Evolutionary conservation across 805 yeast genomes (phyloP).

Genomic region (Hemisphaericaspora nanyangensis): DNA sequence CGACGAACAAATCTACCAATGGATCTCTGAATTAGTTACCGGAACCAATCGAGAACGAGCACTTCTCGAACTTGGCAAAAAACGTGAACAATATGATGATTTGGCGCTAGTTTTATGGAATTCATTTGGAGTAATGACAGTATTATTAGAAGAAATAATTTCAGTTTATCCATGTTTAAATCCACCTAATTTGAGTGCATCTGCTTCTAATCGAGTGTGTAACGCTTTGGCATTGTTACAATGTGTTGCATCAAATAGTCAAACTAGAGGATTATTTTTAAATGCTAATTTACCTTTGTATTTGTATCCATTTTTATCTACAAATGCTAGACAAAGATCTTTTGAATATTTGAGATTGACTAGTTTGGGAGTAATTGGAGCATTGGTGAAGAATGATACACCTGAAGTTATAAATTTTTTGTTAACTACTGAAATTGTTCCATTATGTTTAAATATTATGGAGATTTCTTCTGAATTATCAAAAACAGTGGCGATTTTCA

Average conservation of each 20-base stretch:
- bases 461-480: constrained; percentile 91
- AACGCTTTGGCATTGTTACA: constrained; percentile 92
- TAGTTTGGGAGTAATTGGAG: constrained; percentile 94
- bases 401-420: constrained; percentile 91
- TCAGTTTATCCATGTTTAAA: constrained; percentile 85
- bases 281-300: constrained; percentile 91
- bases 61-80: constrained; percentile 84
- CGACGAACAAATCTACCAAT: constrained; percentile 80
- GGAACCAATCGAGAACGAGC: constrained; percentile 95
- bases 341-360: constrained; percentile 93
- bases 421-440: constrained; percentile 94
- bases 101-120: constrained; percentile 92
- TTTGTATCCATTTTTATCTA: constrained; percentile 88
- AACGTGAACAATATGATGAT: constrained; percentile 92
- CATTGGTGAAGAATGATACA: constrained; percentile 91
- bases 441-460: constrained; percentile 90
- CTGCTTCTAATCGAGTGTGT: constrained; percentile 90
- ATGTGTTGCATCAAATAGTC: constrained; percentile 94
- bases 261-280: constrained; percentile 79
- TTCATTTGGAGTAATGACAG: constrained; percentile 94
- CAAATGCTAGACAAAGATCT: constrained; percentile 86
- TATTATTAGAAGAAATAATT: constrained; percentile 82
- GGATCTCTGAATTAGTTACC: constrained; percentile 86
- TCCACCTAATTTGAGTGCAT: constrained; percentile 80
- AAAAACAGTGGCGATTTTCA: constrained; percentile 95